phyloP scores from a whole-genome alignment of 305 asterid species.

The Galium porrigens region DNA sequence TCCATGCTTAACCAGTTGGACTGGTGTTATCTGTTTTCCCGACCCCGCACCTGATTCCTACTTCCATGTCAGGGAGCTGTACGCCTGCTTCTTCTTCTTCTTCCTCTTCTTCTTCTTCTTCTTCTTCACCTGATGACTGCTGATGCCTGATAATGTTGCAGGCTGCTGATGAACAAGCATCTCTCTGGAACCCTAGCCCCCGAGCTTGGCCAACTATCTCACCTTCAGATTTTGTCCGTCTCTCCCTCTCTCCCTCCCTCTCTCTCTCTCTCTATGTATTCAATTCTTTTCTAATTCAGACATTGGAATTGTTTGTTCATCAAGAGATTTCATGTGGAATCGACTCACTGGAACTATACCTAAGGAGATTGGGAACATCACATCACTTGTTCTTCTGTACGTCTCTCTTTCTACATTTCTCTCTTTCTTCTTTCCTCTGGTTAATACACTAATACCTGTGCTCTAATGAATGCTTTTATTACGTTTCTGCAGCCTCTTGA shows the following conservation, averaged over 20 bases:
- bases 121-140: background rate
- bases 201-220: slow-evolving; percentile 35
- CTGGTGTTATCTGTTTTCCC: slow-evolving; percentile 30
- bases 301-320: background rate
- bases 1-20: slow-evolving; percentile 38
- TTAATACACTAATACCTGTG: too few species aligned
- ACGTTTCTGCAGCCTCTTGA: slow-evolving; percentile 28
- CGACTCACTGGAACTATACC: slow-evolving; percentile 31
- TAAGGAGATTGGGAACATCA: slow-evolving; percentile 31
- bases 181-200: slow-evolving; percentile 36
- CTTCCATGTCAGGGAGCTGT: slow-evolving; percentile 34
- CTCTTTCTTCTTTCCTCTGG: too few species aligned
- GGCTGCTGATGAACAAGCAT: slow-evolving; percentile 33
- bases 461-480: background rate
- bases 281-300: slow-evolving; percentile 12
- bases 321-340: slow-evolving; percentile 45
- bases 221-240: slow-evolving; percentile 27
- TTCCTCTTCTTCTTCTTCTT: too few species aligned
- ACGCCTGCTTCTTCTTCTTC: too few species aligned
- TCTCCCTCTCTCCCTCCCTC: background rate
- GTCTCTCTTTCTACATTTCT: background rate
- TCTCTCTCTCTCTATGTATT: background rate
- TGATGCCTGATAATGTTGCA: slow-evolving; percentile 12
- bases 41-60: slow-evolving; percentile 20
- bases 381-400: slow-evolving; percentile 27